Base-by-base conservation (phyloP, 2,329 filamentous ascomycete species). In the Paecilomyces variotii region DNA sequence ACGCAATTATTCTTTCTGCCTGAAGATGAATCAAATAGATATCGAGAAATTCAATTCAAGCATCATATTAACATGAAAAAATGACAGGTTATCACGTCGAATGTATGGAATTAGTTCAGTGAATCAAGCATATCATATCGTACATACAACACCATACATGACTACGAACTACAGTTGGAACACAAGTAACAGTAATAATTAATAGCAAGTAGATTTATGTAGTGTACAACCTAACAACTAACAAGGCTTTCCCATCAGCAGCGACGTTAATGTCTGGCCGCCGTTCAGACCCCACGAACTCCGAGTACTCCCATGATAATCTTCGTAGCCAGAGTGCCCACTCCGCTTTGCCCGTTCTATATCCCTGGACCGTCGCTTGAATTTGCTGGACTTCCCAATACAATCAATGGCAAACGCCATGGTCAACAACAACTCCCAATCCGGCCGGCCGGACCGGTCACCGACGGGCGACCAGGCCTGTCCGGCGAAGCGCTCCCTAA, bases 381-480 rank as follows among this genome's bases (percentile, higher is more conserved):
- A 64, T 62, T 65, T 68, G 70, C 69, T 69, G 55, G 72, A 71
- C 64, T 68, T 69, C 61, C 72, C 67, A 60, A 78, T 71, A 66
- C 73, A 71, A 70, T 78, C 70, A 64, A 79, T 77, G 57, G 73
- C 72, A 74, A 74, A 79, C 57, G 70, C 70, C 65, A 78, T 72
- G 57, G 77, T 78, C 66, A 79, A 73, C 58, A 79, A 71, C 64
- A 72, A 76, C 72, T 76, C 74, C 75, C 76, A 78, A 62, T 66
- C 68, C 69, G 62, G 70, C 67, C 65, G 65, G 59, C 63, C 67
- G 62, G 67, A 67, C 54, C 61, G 61, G 62, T 61, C 67, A 68
- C 65, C 68, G 65, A 68, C 63, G 62, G 62, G 65, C 68, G 68
- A 71, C 70, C 65, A 62, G 64, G 64, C 67, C 69, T 69, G 61